Evolutionary conservation across 345 rosid species (phyloP).

Genomic region (Arabis alpina): DNA sequence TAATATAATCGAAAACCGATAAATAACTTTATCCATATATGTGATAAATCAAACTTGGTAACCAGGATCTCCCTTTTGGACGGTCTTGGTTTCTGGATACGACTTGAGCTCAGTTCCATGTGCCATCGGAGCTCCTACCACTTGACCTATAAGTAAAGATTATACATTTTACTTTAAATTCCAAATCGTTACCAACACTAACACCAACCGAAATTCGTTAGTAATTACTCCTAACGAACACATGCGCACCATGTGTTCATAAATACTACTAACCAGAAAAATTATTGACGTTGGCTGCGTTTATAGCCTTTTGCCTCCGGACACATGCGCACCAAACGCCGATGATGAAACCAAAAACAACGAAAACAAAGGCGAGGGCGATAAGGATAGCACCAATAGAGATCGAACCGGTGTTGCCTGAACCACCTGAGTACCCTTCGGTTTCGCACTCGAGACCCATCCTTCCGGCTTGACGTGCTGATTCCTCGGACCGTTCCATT

Average conservation of each 20-base stretch:
- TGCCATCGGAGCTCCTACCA: conserved; percentile 9
- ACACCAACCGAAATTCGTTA: neutral
- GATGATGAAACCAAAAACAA: neutral
- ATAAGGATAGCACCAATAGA: neutral
- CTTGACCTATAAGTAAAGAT: neutral
- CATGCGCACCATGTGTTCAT: too few relatives aligned
- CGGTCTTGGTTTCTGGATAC: neutral
- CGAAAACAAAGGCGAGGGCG: neutral
- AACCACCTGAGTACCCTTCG: neutral
- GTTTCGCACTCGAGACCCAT: neutral
- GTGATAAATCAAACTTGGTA: conserved; percentile 9
- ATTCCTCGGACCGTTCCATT: neutral
- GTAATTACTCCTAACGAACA: too few relatives aligned
- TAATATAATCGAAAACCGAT: neutral
- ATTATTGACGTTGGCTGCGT: neutral
- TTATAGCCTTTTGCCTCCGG: conserved; percentile 1
- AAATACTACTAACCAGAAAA: neutral
- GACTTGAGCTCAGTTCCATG: conserved; percentile 12
- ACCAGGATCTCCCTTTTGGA: neutral
- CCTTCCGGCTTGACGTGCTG: neutral
- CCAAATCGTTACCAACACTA: conserved; percentile 4
- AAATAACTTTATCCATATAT: neutral
- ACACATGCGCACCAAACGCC: neutral
- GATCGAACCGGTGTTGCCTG: neutral
- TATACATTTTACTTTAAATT: neutral